A percentile compares a stretch with the other conserved stretches of the same genome.
These are phyloP conservation scores for Phytopythium boreale DNA, from an alignment of 352 stramenopile species.

Conservation along the genomic window DNA sequence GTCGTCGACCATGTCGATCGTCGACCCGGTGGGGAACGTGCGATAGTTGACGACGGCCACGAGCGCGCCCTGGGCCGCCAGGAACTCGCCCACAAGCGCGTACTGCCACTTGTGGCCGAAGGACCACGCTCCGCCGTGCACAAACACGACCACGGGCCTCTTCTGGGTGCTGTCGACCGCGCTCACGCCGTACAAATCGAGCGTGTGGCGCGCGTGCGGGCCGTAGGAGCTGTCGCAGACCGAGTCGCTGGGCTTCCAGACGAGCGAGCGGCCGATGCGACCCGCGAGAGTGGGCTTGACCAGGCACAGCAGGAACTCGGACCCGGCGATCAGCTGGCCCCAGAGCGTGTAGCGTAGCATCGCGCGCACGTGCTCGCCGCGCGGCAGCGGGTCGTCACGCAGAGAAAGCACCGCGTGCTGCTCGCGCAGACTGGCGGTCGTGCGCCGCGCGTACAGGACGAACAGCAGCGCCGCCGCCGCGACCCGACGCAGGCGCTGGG, in stretches of 20 bases:
- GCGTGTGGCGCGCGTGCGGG: slow-evolving; percentile 41
- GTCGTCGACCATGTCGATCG: slow-evolving; percentile 89
- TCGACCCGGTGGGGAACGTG: slow-evolving; percentile 82
- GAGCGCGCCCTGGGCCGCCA: slow-evolving; percentile 60
- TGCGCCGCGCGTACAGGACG: slow-evolving; percentile 17
- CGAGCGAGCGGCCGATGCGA: slow-evolving; percentile 40
- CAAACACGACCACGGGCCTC: slow-evolving; percentile 87
- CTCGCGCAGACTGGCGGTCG: slow-evolving; percentile 14
- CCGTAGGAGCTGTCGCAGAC: slow-evolving; percentile 39
- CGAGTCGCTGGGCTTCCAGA: slow-evolving; percentile 30
- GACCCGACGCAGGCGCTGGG: slow-evolving; percentile 6
- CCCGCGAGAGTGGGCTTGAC: slow-evolving; percentile 45
- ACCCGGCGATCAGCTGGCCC: slow-evolving; percentile 47
- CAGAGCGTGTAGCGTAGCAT: slow-evolving; percentile 42
- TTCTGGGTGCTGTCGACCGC: not conserved
- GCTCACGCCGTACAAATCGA: slow-evolving; percentile 61
- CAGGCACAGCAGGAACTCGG: slow-evolving; percentile 53
- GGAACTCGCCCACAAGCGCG: slow-evolving; percentile 54
- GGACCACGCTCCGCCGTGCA: slow-evolving; percentile 88
- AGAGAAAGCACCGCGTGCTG: slow-evolving; percentile 21
- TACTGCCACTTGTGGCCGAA: slow-evolving; percentile 83
- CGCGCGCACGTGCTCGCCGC: slow-evolving; percentile 11
- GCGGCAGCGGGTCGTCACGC: slow-evolving; percentile 13
- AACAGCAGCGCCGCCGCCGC: slow-evolving; percentile 15
- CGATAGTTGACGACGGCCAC: slow-evolving; percentile 89